Conservation (phyloP, 2,329 filamentous ascomycete genomes). For the Pyrenochaeta sp. region DNA sequence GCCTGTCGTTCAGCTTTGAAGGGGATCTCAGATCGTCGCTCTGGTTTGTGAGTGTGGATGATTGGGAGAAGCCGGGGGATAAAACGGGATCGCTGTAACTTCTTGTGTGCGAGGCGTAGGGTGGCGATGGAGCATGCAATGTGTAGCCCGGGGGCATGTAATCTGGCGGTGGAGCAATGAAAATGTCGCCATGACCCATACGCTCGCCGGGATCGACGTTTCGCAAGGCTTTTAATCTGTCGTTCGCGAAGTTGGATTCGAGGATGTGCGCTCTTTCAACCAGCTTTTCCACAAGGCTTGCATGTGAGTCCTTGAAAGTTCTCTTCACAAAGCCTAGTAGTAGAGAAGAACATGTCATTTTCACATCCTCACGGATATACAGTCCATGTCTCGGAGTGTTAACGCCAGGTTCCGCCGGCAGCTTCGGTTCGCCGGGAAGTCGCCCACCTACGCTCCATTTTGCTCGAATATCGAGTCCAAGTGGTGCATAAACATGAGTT, state of each 20-base stretch:
- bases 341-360: constrained; percentile 81
- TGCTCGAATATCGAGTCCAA: constrained; percentile 79
- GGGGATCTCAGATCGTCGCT: constrained; percentile 16
- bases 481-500: constrained; percentile 84
- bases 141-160: constrained; percentile 23
- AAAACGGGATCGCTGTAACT: constrained; percentile 32
- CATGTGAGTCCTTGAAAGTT: constrained; percentile 80
- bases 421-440: constrained; percentile 72
- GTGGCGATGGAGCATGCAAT: constrained; percentile 18
- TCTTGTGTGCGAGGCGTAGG: constrained; percentile 22
- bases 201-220: constrained; percentile 41
- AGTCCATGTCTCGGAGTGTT: constrained; percentile 73
- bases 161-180: constrained; percentile 47
- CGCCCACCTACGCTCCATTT: constrained; percentile 81
- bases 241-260: constrained; percentile 45
- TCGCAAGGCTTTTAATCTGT: constrained; percentile 40
- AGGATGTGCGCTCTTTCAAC: constrained; percentile 49
- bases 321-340: constrained; percentile 81
- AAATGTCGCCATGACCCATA: constrained; percentile 44
- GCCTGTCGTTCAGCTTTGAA: constrained; percentile 10
- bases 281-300: constrained; percentile 68
- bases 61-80: constrained; percentile 30
- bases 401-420: constrained; percentile 72
- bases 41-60: constrained; percentile 21
- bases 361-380: constrained; percentile 85